A percentile compares a stretch with the other conserved stretches of the same genome.
These are phyloP conservation scores for Astrocystis sublimbata DNA, from an alignment of 495 filamentous ascomycete species.

Conservation along the genomic window DNA sequence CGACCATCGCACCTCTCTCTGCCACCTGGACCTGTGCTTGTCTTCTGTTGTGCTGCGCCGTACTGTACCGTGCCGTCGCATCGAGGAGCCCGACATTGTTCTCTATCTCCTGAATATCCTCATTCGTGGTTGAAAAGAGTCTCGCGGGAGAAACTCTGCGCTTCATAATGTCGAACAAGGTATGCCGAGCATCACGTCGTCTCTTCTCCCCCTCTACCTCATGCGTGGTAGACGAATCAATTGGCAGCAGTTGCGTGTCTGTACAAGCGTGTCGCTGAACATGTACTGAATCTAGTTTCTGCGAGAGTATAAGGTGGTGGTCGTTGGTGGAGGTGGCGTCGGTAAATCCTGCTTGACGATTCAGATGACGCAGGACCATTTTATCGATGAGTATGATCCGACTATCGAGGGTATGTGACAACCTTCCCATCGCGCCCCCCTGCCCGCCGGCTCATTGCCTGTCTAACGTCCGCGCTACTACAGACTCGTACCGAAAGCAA, in stretches of 20 bases:
- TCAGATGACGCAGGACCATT: conserved; percentile 97
- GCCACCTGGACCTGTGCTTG: conserved; percentile 1
- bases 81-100: not conserved
- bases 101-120: not conserved
- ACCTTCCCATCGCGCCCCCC: conserved; percentile 1
- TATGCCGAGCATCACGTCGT: conserved; percentile 27
- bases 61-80: too few relatives aligned
- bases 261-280: not conserved
- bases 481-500: conserved; percentile 99
- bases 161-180: conserved; percentile 50
- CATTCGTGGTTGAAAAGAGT: not conserved
- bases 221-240: too few relatives aligned
- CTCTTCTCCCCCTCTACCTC: not conserved
- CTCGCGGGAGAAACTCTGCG: conserved; percentile 21
- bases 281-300: conserved; percentile 70
- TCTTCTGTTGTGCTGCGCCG: conserved; percentile 8
- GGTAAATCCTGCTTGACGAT: conserved; percentile 99
- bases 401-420: conserved; percentile 88
- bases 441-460: not conserved
- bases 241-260: not conserved
- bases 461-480: conserved; percentile 11
- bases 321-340: conserved; percentile 96
- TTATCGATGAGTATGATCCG: conserved; percentile 99
- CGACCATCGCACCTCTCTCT: conserved; percentile 12
- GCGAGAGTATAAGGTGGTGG: conserved; percentile 97